A percentile compares a stretch with the other conserved stretches of the same genome.
Evolutionary conservation across 106 monocot genomes (phyloP).

Genomic region (Dendrobium huoshanense): DNA sequence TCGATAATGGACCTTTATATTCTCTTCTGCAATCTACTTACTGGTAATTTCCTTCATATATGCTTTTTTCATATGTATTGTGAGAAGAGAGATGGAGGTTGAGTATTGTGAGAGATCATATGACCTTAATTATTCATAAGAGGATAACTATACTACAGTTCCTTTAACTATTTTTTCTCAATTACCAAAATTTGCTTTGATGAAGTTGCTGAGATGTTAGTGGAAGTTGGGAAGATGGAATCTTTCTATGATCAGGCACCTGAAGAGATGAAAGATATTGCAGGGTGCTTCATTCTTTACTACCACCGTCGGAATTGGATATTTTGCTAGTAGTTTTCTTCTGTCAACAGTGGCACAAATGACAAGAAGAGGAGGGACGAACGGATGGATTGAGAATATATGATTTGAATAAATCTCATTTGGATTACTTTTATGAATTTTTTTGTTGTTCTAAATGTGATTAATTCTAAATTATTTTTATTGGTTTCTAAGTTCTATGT

Average conservation of each 20-base stretch:
- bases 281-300: conserved; percentile 36
- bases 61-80: no score
- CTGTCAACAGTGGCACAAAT: conserved; percentile 17
- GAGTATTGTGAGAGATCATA: neutral
- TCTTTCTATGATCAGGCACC: conserved; percentile 56
- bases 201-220: conserved; percentile 20
- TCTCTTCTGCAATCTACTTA: conserved; percentile 20
- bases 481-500: conserved; percentile 20
- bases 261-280: conserved; percentile 55
- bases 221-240: conserved; percentile 24
- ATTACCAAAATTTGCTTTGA: conserved; percentile 9
- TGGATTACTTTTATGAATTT: conserved; percentile 38
- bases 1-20: conserved; percentile 28
- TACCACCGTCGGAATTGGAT: conserved; percentile 33
- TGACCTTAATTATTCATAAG: neutral
- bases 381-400: conserved; percentile 32
- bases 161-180: conserved; percentile 17
- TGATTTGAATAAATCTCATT: conserved; percentile 27
- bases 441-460: conserved; percentile 15
- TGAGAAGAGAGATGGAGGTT: conserved; percentile 11
- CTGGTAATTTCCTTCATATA: conserved; percentile 2
- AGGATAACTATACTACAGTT: neutral
- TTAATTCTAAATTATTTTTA: conserved; percentile 31
- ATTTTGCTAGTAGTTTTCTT: conserved; percentile 42
- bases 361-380: conserved; percentile 3